These are phyloP conservation scores for Artemisia tridentata DNA, from an alignment of 129 eudicot genomes.

Conservation along the genomic window DNA sequence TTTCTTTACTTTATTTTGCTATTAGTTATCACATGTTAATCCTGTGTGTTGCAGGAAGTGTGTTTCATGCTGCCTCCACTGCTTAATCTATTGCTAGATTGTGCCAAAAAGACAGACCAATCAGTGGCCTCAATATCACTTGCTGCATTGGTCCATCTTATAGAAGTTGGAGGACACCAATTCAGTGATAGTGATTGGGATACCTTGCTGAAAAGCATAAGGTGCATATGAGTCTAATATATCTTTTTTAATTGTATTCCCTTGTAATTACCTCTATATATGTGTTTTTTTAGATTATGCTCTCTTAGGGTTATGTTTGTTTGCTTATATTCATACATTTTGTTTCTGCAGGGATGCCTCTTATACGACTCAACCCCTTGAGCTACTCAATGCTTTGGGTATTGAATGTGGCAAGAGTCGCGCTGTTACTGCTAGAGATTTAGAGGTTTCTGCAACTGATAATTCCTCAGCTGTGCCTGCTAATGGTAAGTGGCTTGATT, in stretches of 20 bases:
- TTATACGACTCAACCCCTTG: conserved; percentile 93
- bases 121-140: conserved; percentile 88
- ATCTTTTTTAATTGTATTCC: not conserved
- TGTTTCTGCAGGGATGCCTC: conserved; percentile 78
- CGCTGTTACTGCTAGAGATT: conserved; percentile 31
- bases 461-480: conserved; percentile 25
- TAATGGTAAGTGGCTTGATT: conserved; percentile 35
- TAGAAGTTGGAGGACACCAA: conserved; percentile 98
- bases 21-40: not conserved
- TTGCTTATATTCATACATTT: conserved; percentile 1
- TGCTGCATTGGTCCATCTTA: conserved; percentile 96
- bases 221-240: conserved; percentile 36
- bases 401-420: conserved; percentile 49
- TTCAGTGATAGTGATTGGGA: conserved; percentile 95
- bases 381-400: conserved; percentile 82
- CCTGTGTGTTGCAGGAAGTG: conserved; percentile 63
- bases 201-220: conserved; percentile 92
- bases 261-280: not conserved
- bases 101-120: conserved; percentile 95
- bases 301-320: conserved; percentile 14
- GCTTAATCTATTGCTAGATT: conserved; percentile 81
- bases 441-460: conserved; percentile 35
- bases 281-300: not conserved
- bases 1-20: not conserved
- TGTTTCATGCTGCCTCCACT: conserved; percentile 94